Conservation (phyloP, 2,329 filamentous ascomycete genomes). For the Curvularia lunata region DNA sequence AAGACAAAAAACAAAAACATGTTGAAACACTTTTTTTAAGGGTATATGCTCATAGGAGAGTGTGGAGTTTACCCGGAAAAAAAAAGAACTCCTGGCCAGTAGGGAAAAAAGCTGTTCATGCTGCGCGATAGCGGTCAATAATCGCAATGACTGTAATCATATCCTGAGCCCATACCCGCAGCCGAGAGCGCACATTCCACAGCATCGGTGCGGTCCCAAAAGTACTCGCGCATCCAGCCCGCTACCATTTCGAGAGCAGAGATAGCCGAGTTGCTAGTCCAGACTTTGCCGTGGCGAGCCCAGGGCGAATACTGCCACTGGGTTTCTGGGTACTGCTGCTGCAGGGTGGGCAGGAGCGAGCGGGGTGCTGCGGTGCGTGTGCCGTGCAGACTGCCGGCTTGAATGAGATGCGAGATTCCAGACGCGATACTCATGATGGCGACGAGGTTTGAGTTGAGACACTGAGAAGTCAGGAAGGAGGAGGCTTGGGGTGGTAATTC, state of each 20-base stretch:
- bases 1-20: neutral
- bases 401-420: constrained; percentile 38
- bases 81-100: neutral
- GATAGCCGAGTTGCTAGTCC: constrained; percentile 42
- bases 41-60: neutral
- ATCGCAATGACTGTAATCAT: constrained; percentile 33
- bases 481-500: constrained; percentile 32
- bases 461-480: constrained; percentile 38
- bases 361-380: constrained; percentile 38
- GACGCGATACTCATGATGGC: constrained; percentile 44
- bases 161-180: constrained; percentile 37
- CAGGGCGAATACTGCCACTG: constrained; percentile 39
- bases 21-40: no score
- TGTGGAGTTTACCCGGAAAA: neutral
- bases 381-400: constrained; percentile 37
- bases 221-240: constrained; percentile 46
- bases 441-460: constrained; percentile 29
- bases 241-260: constrained; percentile 44
- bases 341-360: constrained; percentile 34
- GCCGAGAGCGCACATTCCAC: constrained; percentile 39
- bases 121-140: constrained; percentile 13
- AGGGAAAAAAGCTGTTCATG: no score
- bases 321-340: constrained; percentile 37
- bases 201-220: constrained; percentile 45
- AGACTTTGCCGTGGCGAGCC: constrained; percentile 41